Conservation (phyloP, 345 rosid species). For the Iberis pinnata region DNA sequence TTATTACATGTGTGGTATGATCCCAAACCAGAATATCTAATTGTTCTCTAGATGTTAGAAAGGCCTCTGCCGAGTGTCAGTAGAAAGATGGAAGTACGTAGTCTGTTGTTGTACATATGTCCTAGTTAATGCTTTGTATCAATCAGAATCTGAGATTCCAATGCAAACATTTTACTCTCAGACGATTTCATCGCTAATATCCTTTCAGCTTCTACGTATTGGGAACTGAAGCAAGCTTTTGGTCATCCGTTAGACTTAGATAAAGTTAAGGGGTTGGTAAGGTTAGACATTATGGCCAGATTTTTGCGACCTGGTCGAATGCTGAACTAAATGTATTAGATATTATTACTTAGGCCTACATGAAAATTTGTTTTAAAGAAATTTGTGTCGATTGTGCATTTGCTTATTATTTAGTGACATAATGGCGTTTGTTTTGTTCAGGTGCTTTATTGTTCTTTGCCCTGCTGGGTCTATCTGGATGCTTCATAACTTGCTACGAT, state of each 20-base stretch:
- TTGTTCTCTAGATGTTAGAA: neutral
- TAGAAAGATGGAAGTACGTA: neutral
- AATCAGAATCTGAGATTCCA: too few species aligned
- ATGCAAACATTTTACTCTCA: too few species aligned
- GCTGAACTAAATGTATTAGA: too few species aligned
- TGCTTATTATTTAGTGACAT: conserved; percentile 1
- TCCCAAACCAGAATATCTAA: conserved; percentile 20
- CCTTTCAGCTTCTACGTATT: too few species aligned
- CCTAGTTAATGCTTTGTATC: too few species aligned
- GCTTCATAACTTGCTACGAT: conserved; percentile 97
- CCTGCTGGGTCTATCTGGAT: conserved; percentile 95
- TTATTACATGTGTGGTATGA: conserved; percentile 94
- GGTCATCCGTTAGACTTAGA: too few species aligned
- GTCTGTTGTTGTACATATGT: neutral
- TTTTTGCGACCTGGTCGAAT: too few species aligned
- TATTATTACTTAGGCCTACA: too few species aligned
- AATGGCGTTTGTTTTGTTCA: conserved; percentile 29
- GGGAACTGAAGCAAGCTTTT: too few species aligned
- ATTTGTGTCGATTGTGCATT: neutral
- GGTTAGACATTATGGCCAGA: too few species aligned
- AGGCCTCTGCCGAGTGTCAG: neutral
- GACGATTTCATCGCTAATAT: too few species aligned
- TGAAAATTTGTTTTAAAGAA: neutral
- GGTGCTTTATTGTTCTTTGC: conserved; percentile 95
- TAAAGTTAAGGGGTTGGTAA: too few species aligned